A percentile compares a stretch with the other conserved stretches of the same genome.
Evolutionary conservation across 768 basidiomycete genomes (phyloP).

Genomic region (Podaxis sp.): DNA sequence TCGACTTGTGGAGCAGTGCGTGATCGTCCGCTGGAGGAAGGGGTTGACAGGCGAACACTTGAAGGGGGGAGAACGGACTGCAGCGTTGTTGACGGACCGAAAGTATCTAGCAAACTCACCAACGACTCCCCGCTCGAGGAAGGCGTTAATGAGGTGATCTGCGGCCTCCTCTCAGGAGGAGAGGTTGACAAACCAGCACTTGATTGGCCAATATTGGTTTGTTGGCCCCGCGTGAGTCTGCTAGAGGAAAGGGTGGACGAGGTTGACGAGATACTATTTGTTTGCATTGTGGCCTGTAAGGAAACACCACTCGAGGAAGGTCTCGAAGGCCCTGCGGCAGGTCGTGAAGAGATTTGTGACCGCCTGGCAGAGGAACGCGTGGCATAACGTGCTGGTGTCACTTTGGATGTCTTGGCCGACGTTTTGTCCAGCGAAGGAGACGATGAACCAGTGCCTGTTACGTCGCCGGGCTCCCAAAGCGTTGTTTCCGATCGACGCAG

Average conservation of each 20-base stretch:
- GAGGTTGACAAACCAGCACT: neutral
- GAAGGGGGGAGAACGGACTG: neutral
- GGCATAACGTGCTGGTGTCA: neutral
- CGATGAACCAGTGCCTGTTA: no score
- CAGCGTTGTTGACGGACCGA: neutral
- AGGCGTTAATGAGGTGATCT: neutral
- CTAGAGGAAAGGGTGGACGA: neutral
- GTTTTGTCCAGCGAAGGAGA: neutral
- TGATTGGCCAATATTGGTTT: neutral
- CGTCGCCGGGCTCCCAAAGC: neutral
- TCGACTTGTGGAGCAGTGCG: neutral
- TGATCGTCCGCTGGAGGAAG: neutral
- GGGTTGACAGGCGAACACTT: neutral
- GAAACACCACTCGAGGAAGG: neutral
- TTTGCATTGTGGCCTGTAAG: neutral
- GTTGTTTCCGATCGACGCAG: conserved; percentile 9
- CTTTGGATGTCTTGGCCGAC: neutral
- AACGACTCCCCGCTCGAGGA: neutral
- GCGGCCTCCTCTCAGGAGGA: no score
- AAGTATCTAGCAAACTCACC: neutral
- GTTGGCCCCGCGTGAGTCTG: neutral
- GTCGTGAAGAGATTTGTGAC: neutral
- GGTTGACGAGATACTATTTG: neutral
- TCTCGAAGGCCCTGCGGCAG: neutral
- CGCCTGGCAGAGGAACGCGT: neutral